These are phyloP conservation scores for Hypoxylon sp. DNA, from an alignment of 2,329 filamentous ascomycete genomes.

Conservation along the genomic window DNA sequence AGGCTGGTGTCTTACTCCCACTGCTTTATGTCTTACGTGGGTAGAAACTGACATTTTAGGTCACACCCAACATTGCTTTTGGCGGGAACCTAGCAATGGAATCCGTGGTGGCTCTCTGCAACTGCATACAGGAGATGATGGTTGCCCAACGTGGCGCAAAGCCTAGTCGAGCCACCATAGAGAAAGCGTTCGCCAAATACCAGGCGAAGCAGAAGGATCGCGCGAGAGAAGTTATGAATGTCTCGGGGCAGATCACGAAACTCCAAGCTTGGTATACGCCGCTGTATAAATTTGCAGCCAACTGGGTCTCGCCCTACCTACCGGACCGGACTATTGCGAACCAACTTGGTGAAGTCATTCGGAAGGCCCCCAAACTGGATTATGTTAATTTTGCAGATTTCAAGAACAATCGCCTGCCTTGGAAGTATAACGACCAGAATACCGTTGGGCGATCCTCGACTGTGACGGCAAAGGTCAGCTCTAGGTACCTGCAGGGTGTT, in stretches of 20 bases:
- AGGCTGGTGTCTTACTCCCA: not conserved
- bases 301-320: not conserved
- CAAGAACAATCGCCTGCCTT: not conserved
- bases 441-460: not conserved
- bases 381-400: not conserved
- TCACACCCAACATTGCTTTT: conserved; percentile 53
- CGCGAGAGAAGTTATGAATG: not conserved
- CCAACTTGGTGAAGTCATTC: not conserved
- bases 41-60: conserved; percentile 1
- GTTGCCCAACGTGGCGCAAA: conserved; percentile 8
- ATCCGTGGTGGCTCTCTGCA: conserved; percentile 51
- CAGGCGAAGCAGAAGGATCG: conserved; percentile 12
- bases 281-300: not conserved
- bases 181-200: conserved; percentile 13
- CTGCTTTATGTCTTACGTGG: not conserved
- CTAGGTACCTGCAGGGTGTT: not conserved
- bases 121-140: conserved; percentile 42
- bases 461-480: not conserved
- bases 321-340: not conserved
- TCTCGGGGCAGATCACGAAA: conserved; percentile 1
- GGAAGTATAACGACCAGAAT: conserved; percentile 1
- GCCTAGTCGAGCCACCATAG: conserved; percentile 13
- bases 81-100: conserved; percentile 57
- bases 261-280: not conserved
- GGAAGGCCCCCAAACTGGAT: not conserved